Base-by-base conservation (phyloP, 2,329 filamentous ascomycete genomes). In the Escovopsis sp. region DNA sequence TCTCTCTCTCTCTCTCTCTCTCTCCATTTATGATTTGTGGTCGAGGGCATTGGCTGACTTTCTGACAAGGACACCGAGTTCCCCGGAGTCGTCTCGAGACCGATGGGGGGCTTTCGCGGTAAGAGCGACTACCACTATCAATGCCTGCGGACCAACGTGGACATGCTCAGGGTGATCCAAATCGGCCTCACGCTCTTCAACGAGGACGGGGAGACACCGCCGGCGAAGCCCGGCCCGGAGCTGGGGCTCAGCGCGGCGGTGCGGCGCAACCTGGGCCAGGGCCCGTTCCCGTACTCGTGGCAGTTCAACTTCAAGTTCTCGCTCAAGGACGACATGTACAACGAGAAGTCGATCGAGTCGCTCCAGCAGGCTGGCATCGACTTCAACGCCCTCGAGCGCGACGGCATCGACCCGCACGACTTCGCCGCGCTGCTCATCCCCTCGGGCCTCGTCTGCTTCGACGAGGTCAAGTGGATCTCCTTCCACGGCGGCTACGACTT, bases 71-170 rank as follows among this genome's bases (percentile, higher is more conserved):
- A 98, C 59, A 95, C 91, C 23, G 89, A 96, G 59, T 98, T 98
- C 54, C 91, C 91, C n/a, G 91, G 91, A 44, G 87, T 98, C 42
- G 89, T 98, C 42, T 86, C 89, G 26, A 77, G 91, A 51, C 91
- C 91, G 2, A 96, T 98, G 72, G 91, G 91, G 39, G 79, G 82
- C 43, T 98, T 98, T 61, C 78, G 83, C 46, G 91, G 85, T 45
- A 96, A 95, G 66, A 91, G 87, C 50, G 89, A 95, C 55, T 98
- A 98, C 59, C 91, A 98, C 60, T 98, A 98, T 65, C 91, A 98
- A 68, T 96, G 89, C 47, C 72, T 98, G 38, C 84, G 91, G 47
- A 93, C 87, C 54, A 98, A 98, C 59, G 91, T 98, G 55, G 91
- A 98, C 59, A 78, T 98, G 56, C 76, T 98, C 55, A 95, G 94